Conservation (phyloP, 2,329 filamentous ascomycete genomes). For the Aspergillus oerlinghausenensis region DNA sequence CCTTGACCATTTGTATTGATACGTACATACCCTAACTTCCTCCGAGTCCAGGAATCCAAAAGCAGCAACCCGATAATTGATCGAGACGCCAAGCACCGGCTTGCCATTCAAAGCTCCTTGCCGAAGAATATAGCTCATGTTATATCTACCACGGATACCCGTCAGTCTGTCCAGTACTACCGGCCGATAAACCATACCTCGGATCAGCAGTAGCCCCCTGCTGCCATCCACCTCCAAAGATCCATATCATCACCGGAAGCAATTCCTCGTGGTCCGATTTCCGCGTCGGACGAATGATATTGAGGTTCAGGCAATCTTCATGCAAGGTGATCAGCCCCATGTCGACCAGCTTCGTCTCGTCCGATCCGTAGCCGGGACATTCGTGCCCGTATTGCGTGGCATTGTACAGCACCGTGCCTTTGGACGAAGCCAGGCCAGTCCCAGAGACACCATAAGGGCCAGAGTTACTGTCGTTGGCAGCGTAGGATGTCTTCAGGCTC, state of each 20-base stretch:
- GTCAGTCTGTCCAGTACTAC: background rate
- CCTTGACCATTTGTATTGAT: background rate
- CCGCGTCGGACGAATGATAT: slow-evolving; percentile 19
- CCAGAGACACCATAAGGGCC: slow-evolving; percentile 7
- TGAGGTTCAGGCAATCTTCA: slow-evolving; percentile 27
- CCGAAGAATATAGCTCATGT: slow-evolving; percentile 29
- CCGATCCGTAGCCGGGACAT: slow-evolving; percentile 29
- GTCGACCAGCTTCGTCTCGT: slow-evolving; percentile 20
- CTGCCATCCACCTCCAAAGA: slow-evolving; percentile 28
- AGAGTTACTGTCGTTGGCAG: slow-evolving; percentile 18
- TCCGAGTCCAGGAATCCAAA: slow-evolving; percentile 30
- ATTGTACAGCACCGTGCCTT: slow-evolving; percentile 18
- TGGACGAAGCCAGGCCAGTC: background rate
- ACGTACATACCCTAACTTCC: slow-evolving; percentile 24
- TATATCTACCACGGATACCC: slow-evolving; percentile 18
- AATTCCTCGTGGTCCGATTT: slow-evolving; percentile 1
- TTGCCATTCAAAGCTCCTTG: slow-evolving; percentile 25
- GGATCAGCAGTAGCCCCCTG: slow-evolving; percentile 29
- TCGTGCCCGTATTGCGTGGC: slow-evolving; percentile 27
- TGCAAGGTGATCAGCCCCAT: slow-evolving; percentile 15
- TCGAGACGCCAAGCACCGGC: slow-evolving; percentile 27
- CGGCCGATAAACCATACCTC: slow-evolving; percentile 13
- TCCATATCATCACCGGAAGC: slow-evolving; percentile 29
- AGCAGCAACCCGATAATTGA: slow-evolving; percentile 27
- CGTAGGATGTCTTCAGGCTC: slow-evolving; percentile 18